These are phyloP conservation scores for Cutaneotrichosporon cutaneum DNA, from an alignment of 1,284 basidiomycete genomes.

Conservation along the genomic window DNA sequence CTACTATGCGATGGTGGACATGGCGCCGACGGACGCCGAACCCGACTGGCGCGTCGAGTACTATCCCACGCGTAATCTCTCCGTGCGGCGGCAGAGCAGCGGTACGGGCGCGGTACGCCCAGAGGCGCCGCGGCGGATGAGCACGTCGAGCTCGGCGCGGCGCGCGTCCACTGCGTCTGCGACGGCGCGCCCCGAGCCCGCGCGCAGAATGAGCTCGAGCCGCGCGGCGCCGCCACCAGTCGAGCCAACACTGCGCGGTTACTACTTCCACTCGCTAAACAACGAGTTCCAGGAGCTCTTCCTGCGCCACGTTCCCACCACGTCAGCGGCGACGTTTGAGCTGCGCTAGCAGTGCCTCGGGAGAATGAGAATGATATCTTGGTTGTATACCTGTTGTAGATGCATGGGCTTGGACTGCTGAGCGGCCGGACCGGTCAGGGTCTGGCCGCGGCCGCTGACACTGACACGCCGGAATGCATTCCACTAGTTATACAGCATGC, in stretches of 20 bases:
- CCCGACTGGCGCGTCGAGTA: conserved; percentile 26
- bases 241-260: conserved; percentile 55
- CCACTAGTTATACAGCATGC: too few relatives aligned
- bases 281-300: conserved; percentile 55
- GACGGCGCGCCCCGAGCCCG: conserved; percentile 18
- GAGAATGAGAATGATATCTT: too few relatives aligned
- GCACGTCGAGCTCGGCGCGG: conserved; percentile 17
- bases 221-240: conserved; percentile 26
- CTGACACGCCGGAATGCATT: too few relatives aligned
- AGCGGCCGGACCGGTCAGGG: neutral
- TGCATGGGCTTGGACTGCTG: neutral
- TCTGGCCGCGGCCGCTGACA: neutral
- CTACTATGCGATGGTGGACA: conserved; percentile 64
- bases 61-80: conserved; percentile 22
- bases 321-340: conserved; percentile 48
- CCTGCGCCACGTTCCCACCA: conserved; percentile 52
- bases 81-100: conserved; percentile 17
- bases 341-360: too few relatives aligned
- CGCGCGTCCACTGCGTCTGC: conserved; percentile 16
- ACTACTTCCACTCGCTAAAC: conserved; percentile 76
- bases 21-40: conserved; percentile 38
- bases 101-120: conserved; percentile 19
- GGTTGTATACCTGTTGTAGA: conserved; percentile 1
- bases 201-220: conserved; percentile 25
- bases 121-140: conserved; percentile 27